A percentile compares a stretch with the other conserved stretches of the same genome.
phyloP scores from a whole-genome alignment of 2,329 filamentous ascomycete species.

The Botrytis fragariae region DNA sequence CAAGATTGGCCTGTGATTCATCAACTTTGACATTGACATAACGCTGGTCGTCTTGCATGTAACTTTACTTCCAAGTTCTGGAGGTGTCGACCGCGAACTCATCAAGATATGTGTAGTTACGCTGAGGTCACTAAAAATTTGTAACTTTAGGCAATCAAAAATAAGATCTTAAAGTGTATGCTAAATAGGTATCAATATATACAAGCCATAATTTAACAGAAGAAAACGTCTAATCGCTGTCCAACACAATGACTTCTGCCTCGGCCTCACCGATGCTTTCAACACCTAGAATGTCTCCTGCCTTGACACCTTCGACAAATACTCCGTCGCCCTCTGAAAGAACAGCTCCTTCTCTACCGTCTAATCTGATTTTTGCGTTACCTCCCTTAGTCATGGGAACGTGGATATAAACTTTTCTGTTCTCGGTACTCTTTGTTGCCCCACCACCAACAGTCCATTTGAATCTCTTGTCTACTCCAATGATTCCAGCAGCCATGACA shows the following conservation, averaged over 20 bases:
- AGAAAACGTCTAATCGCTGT: conserved; percentile 22
- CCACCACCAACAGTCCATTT: conserved; percentile 67
- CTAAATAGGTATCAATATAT: not conserved
- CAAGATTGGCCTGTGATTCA: not conserved
- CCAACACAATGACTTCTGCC: conserved; percentile 28
- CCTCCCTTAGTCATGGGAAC: conserved; percentile 75
- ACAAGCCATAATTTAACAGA: not conserved
- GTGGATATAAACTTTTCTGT: conserved; percentile 75
- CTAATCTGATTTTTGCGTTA: conserved; percentile 68
- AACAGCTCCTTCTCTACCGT: conserved; percentile 62
- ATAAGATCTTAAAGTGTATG: not conserved
- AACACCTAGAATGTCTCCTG: conserved; percentile 61
- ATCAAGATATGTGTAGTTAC: not conserved
- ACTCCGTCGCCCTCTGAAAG: conserved; percentile 78
- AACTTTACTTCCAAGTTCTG: not conserved
- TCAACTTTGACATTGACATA: not conserved
- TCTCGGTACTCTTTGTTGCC: conserved; percentile 51
- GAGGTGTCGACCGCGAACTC: too few species aligned
- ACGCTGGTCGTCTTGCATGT: not conserved
- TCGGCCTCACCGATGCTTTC: conserved; percentile 63
- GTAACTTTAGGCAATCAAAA: not conserved
- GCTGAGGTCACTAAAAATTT: not conserved
- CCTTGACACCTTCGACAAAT: conserved; percentile 64
- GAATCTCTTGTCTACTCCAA: conserved; percentile 63
- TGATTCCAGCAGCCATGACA: conserved; percentile 75